Percentiles rank a stretch among this genome's conserved stretches.
Conservation (phyloP, 2,329 filamentous ascomycete genomes). For the Ascochyta viciae-villosae region DNA sequence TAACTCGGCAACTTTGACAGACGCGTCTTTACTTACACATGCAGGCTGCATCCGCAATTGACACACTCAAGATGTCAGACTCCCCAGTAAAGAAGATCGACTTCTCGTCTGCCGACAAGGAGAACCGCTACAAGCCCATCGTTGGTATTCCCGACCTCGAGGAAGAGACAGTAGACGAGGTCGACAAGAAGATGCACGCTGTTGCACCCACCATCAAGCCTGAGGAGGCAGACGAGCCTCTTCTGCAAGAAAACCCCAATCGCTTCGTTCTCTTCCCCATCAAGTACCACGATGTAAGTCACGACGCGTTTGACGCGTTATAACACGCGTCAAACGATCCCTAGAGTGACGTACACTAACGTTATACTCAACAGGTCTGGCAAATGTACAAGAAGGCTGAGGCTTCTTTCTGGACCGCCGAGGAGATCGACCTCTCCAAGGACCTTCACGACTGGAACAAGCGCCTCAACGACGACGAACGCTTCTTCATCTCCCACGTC, state of each 20-base stretch:
- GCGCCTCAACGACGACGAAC: conserved; percentile 93
- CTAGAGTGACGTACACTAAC: conserved; percentile 36
- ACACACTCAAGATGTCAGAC: conserved; percentile 86
- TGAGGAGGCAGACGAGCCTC: conserved; percentile 83
- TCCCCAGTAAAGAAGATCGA: conserved; percentile 90
- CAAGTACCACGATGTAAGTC: conserved; percentile 96
- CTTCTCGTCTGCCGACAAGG: conserved; percentile 77
- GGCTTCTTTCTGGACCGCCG: conserved; percentile 99
- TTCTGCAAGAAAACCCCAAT: conserved; percentile 93
- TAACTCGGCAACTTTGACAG: conserved; percentile 41
- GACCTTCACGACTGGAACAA: conserved; percentile 99
- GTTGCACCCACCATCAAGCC: conserved; percentile 60
- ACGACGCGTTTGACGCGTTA: conserved; percentile 51
- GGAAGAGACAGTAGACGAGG: conserved; percentile 42
- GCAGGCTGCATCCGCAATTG: conserved; percentile 85
- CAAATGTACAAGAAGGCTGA: conserved; percentile 99
- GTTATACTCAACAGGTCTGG: conserved; percentile 76
- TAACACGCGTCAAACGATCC: conserved; percentile 66
- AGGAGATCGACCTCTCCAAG: conserved; percentile 99
- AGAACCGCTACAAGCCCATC: conserved; percentile 73
- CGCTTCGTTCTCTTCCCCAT: conserved; percentile 98
- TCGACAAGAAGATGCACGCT: conserved; percentile 60
- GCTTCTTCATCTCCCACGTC: conserved; percentile 98
- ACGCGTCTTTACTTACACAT: conserved; percentile 49
- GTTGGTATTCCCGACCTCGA: conserved; percentile 57